These are phyloP conservation scores for Candida ipomoeae DNA, from an alignment of 805 yeast genomes.

Conservation along the genomic window DNA sequence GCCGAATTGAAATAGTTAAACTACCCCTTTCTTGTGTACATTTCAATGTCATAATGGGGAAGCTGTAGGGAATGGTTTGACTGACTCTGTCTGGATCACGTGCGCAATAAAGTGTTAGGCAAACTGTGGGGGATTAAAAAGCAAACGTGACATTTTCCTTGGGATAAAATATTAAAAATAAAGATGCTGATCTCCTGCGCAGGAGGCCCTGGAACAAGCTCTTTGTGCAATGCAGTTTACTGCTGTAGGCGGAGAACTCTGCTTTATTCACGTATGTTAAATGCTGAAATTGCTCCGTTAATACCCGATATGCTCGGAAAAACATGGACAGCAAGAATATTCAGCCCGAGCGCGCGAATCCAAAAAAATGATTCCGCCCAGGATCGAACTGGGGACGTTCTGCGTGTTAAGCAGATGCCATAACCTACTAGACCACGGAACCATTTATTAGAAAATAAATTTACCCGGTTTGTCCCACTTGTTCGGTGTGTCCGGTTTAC, in stretches of 20 bases:
- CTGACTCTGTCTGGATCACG: constrained; percentile 12
- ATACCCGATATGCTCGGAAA: neutral
- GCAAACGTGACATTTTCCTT: neutral
- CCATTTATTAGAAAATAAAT: neutral
- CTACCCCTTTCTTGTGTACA: neutral
- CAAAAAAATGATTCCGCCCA: constrained; percentile 84
- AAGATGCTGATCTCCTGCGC: neutral
- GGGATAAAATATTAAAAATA: neutral
- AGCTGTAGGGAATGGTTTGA: neutral
- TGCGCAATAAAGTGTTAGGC: constrained; percentile 3
- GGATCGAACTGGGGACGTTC: constrained; percentile 99
- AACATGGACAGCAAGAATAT: neutral
- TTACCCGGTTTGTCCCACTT: too few relatives aligned
- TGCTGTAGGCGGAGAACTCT: neutral
- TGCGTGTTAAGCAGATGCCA: constrained; percentile 99
- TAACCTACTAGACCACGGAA: constrained; percentile 96
- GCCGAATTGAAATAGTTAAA: neutral
- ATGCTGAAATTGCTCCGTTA: neutral
- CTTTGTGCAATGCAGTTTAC: neutral
- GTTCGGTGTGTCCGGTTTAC: too few relatives aligned
- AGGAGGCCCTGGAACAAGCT: neutral
- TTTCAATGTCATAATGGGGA: neutral
- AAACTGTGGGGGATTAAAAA: constrained; percentile 13
- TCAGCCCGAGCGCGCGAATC: neutral
- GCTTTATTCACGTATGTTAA: neutral